Evolutionary conservation across 352 stramenopile species (phyloP).

Genomic region (Pythium brachiatum): DNA sequence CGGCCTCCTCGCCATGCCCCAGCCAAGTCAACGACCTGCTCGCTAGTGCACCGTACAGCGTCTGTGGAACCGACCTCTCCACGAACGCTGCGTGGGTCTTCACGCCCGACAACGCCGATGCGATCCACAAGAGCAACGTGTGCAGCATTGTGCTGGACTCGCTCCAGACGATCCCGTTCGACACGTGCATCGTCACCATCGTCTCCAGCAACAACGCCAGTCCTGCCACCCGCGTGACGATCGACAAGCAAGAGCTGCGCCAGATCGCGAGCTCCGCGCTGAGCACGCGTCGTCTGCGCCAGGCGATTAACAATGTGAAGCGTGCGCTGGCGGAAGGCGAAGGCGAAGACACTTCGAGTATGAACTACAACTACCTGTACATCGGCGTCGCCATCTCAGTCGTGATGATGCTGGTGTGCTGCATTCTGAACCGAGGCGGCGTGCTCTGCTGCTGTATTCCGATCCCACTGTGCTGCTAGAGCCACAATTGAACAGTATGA

Average conservation of each 20-base stretch:
- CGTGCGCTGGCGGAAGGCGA: constrained; percentile 1
- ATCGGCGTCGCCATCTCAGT: constrained; percentile 1
- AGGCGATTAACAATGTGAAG: neutral
- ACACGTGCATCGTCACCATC: constrained; percentile 1
- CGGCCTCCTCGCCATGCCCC: neutral
- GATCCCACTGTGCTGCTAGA: constrained; percentile 18
- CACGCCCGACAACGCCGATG: neutral
- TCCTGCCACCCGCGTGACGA: neutral
- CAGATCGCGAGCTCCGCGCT: neutral
- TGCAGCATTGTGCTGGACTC: constrained; percentile 2
- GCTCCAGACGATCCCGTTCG: constrained; percentile 4
- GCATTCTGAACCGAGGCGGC: constrained; percentile 5
- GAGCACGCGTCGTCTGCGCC: constrained; percentile 1
- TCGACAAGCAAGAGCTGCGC: constrained; percentile 4
- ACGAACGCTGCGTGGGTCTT: constrained; percentile 4
- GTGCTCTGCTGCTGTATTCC: constrained; percentile 17
- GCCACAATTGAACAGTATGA: too few relatives aligned
- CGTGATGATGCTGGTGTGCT: constrained; percentile 10
- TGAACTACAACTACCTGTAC: constrained; percentile 19
- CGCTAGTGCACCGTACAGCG: constrained; percentile 5
- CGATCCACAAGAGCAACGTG: neutral
- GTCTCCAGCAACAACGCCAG: neutral
- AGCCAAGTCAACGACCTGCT: neutral
- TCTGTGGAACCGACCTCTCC: neutral
- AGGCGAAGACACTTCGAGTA: neutral